Evolutionary conservation across 2,329 filamentous ascomycete genomes (phyloP).

Genomic region (Aspergillus sp.): DNA sequence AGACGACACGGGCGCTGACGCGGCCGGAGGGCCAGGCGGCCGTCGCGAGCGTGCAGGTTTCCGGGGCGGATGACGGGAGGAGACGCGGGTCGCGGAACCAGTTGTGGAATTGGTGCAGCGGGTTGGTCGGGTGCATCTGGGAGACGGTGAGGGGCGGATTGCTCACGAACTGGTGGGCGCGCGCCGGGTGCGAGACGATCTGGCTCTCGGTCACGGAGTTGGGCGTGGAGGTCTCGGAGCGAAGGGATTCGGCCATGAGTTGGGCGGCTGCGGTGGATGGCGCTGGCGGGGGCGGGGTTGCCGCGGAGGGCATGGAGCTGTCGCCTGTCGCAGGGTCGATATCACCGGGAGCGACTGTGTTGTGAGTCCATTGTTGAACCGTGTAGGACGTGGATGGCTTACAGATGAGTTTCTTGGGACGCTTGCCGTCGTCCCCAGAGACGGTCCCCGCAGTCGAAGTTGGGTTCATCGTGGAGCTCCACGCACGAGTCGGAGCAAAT

Average conservation of each 20-base stretch:
- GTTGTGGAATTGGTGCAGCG: conserved; percentile 78
- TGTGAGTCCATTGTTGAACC: not conserved
- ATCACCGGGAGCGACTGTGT: conserved; percentile 44
- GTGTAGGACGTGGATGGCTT: conserved; percentile 10
- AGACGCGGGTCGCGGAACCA: conserved; percentile 80
- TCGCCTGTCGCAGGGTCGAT: conserved; percentile 26
- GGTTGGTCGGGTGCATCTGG: conserved; percentile 48
- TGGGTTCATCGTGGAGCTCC: not conserved
- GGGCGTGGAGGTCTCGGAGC: conserved; percentile 37
- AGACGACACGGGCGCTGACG: conserved; percentile 82
- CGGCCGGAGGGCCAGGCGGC: conserved; percentile 79
- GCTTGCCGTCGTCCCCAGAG: conserved; percentile 16
- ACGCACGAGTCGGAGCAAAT: not conserved
- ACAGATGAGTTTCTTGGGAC: conserved; percentile 45
- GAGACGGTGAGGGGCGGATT: conserved; percentile 43
- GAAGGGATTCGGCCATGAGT: conserved; percentile 20
- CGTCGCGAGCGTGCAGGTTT: conserved; percentile 85
- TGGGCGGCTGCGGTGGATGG: conserved; percentile 10
- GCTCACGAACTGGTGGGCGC: conserved; percentile 43
- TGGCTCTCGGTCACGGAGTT: conserved; percentile 32
- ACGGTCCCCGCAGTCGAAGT: conserved; percentile 10
- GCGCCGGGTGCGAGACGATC: conserved; percentile 37
- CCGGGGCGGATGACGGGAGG: conserved; percentile 67
- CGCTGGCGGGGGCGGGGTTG: conserved; percentile 12
- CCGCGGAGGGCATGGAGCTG: conserved; percentile 12